Base-by-base conservation (phyloP, 352 stramenopile species). In the Phytophthora fragariaefolia region DNA sequence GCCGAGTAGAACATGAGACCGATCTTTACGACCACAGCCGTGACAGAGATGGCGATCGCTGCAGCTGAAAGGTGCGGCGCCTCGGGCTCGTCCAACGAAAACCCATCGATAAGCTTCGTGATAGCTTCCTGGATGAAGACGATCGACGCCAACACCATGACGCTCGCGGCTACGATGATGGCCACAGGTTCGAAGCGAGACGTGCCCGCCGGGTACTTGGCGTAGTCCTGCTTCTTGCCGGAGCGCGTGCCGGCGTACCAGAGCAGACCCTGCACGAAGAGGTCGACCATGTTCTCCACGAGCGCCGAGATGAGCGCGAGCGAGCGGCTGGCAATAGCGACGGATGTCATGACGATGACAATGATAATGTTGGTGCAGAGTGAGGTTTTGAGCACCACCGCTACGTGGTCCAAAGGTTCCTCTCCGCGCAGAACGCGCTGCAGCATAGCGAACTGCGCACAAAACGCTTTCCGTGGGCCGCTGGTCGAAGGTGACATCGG, bases 181-280 rank as follows among this genome's bases (percentile, higher is more conserved):
- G 92, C 91, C 24, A 98, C 82, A 0, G 96, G 93, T 78, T 99
- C 95, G 20, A 98, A 82, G 28, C 95, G 86, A 2, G 76, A 88
- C 15, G 91, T 92, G n/a, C 93, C 95, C 0, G 94, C 92, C 0
- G 95, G 96, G 75, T 98, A 99, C 76, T 97, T 92, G 51, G 88
- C 90, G 23, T 90, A 91, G 58, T 87, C 79, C 43, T 85, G 85
- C 55, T 89, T 87, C 71, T 89, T 91, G 10, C 72, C 80, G 0
- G 67, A 87, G 26, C 77, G 81, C n/a, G 90, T 90, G 63, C 96
- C 92, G 6, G 93, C 93, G 71, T 96, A 97, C 56, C 85, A 89
- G 3, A 98, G 73, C 24, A 98, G 79, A 0, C 89, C 77, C 65
- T 98, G 92, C 4, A 92, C 93, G 27, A 98, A 88, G 23, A 98